Conservation (phyloP, 768 basidiomycete species). For the Leccinum olivaceopallidum region DNA sequence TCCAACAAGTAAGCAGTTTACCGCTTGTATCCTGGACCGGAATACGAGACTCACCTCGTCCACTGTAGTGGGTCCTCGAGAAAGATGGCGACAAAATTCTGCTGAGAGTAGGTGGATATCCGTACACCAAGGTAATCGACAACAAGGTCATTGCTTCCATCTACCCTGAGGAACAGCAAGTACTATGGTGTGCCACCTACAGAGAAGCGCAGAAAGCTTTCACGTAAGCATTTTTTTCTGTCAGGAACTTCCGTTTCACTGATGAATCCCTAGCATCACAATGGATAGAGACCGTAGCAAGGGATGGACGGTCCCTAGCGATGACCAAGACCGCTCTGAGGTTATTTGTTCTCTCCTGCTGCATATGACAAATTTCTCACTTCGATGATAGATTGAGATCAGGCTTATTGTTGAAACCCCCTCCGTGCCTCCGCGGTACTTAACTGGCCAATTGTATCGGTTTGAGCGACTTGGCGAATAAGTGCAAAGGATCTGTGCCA, state of each 20-base stretch:
- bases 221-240: background rate
- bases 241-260: background rate
- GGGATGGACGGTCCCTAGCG: background rate
- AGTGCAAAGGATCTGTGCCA: background rate
- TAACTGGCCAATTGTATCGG: background rate
- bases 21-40: background rate
- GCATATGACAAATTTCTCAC: background rate
- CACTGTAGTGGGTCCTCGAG: background rate
- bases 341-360: too few species aligned
- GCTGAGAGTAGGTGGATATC: background rate
- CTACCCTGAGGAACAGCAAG: background rate
- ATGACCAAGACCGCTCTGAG: background rate
- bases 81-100: background rate
- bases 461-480: background rate
- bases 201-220: background rate
- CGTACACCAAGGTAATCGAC: background rate
- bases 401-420: background rate
- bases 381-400: background rate
- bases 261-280: background rate
- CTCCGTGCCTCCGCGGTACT: background rate
- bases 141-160: background rate
- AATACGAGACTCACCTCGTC: background rate
- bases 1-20: background rate
- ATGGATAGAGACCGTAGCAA: background rate
- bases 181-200: background rate